phyloP scores from a whole-genome alignment of 2,329 filamentous ascomycete species.

The Capronia coronata region DNA sequence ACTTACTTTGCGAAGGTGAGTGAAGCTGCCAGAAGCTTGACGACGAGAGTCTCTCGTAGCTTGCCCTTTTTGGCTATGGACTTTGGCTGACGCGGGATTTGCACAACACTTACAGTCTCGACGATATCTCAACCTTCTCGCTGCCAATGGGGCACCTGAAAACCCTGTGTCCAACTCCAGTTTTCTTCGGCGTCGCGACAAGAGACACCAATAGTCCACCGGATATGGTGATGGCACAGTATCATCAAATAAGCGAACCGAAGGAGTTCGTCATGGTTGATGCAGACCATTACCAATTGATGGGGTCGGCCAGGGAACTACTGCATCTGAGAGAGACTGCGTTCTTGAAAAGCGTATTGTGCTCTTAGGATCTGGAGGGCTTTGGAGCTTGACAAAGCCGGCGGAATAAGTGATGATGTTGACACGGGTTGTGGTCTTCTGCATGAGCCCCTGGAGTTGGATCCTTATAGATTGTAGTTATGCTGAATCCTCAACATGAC shows the following conservation, averaged over 20 bases:
- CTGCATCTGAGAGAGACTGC: conserved; percentile 28
- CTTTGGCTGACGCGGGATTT: background rate
- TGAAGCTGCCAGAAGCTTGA: background rate
- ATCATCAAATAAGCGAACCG: conserved; percentile 33
- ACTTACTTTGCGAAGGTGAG: conserved; percentile 33
- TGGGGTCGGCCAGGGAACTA: conserved; percentile 31
- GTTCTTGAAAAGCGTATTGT: conserved; percentile 30
- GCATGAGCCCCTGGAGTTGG: too few relatives aligned
- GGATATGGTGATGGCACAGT: conserved; percentile 33
- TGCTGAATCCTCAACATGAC: too few relatives aligned
- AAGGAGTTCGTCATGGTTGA: conserved; percentile 35
- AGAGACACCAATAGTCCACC: conserved; percentile 32
- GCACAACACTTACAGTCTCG: conserved; percentile 2
- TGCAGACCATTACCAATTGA: conserved; percentile 37
- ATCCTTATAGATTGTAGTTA: too few relatives aligned
- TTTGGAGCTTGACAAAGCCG: background rate
- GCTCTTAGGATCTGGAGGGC: background rate
- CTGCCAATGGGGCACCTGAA: conserved; percentile 29
- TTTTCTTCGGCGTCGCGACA: conserved; percentile 34
- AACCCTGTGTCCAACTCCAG: conserved; percentile 34
- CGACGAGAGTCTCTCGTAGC: background rate
- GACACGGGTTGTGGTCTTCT: too few relatives aligned
- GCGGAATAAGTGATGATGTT: background rate
- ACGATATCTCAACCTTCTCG: conserved; percentile 17
- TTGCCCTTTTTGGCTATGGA: too few relatives aligned